Evolutionary conservation across 1,284 basidiomycete genomes (phyloP), one percentile per base, ranked within the genome.

Genomic region (Cryptococcus sp.): DNA sequence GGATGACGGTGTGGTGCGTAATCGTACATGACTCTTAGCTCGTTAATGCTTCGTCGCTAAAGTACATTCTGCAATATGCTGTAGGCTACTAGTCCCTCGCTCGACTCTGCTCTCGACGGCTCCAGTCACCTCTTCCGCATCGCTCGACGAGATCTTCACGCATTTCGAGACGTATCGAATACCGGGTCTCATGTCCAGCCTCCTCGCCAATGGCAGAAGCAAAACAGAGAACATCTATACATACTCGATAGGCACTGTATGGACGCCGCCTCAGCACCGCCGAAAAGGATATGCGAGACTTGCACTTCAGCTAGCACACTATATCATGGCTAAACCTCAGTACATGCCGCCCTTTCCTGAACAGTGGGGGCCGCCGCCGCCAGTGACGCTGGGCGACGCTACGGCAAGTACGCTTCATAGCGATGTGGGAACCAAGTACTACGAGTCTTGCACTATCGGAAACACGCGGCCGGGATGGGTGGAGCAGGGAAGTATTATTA

Each of bases 81-180:
- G 4, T n/a, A 50, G 48, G 48, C 26, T 50, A 11, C 48, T 50
- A 1, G 48, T 50, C 48, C 29, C 48, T 19, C 20, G 48, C 5
- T 50, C 48, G 48, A 50, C 48, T 22, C 17, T 50, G 17, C 48
- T 50, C 17, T 29, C 48, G 8, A 38, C 48, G 25, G 15, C 17
- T 13, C 48, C 48, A 5, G 48, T 50, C 6, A 50, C 48, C 17
- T 50, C 48, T 16, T 50, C 48, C 8, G 48, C 48, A 5, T 29
- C 48, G 23, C 23, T n/a, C 17, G 22, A 25, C 17, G 6, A 50
- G 26, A 50, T 50, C 23, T 50, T n/a, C 29, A 34, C 48, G 25
- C 48, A 50, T 50, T 50, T 50, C 29, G 48, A 50, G 29, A 50
- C 48, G 6, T 50, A 50, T 26, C 48, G 48, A 34, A 39, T 50